phyloP scores from a whole-genome alignment of 2,329 filamentous ascomycete genomes.

The Ascochyta rabiei region DNA sequence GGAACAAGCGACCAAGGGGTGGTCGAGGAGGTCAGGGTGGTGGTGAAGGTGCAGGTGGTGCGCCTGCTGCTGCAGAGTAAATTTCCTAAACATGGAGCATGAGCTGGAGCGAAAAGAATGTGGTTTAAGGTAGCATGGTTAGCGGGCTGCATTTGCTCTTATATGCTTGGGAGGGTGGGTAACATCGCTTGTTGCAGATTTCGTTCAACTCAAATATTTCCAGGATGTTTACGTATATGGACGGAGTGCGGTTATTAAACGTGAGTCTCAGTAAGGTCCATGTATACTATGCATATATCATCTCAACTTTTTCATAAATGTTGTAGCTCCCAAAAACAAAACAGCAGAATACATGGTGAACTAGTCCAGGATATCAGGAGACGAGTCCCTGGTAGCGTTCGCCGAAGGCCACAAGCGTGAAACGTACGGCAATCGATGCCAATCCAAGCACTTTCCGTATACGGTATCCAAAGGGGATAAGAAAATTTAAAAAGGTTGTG shows the following conservation, averaged over 20 bases:
- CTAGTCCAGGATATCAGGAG: background rate
- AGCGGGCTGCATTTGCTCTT: slow-evolving; percentile 17
- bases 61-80: slow-evolving; percentile 16
- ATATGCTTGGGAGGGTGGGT: background rate
- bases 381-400: background rate
- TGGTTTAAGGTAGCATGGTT: slow-evolving; percentile 12
- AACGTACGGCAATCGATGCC: slow-evolving; percentile 1
- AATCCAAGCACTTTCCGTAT: background rate
- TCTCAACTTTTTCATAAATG: background rate
- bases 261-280: background rate
- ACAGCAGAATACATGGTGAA: background rate
- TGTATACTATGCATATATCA: background rate
- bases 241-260: background rate
- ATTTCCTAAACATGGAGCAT: background rate
- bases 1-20: slow-evolving; percentile 40
- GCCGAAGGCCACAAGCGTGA: slow-evolving; percentile 2
- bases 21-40: slow-evolving; percentile 34
- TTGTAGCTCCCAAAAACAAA: background rate
- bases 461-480: background rate
- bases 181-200: background rate
- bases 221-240: background rate
- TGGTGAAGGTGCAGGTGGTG: slow-evolving; percentile 17
- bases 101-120: slow-evolving; percentile 4
- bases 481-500: background rate
- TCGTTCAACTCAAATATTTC: background rate